phyloP scores from a whole-genome alignment of 306 rosid species.

The Cucurbita ficifolia region DNA sequence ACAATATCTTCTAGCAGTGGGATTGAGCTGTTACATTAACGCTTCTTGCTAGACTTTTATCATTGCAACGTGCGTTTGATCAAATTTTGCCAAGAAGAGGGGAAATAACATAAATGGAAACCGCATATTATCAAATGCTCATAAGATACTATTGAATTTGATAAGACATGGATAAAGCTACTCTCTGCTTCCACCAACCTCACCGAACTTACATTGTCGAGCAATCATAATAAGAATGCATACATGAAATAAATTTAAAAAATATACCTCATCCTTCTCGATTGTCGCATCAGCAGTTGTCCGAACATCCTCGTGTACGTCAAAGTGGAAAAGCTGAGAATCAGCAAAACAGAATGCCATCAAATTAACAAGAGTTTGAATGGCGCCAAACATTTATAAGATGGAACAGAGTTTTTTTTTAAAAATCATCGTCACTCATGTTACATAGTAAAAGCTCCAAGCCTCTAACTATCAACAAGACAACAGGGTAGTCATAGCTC shows the following conservation, averaged over 20 bases:
- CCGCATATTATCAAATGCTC: not conserved
- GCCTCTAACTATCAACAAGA: not conserved
- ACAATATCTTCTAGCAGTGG: too few species aligned
- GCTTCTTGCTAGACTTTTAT: not conserved
- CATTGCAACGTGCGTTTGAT: not conserved
- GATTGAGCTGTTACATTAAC: not conserved
- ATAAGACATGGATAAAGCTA: too few species aligned
- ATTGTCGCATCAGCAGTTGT: conserved; percentile 94
- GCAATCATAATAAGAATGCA: not conserved
- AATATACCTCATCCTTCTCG: conserved; percentile 87
- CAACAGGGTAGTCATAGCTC: not conserved
- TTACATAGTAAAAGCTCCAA: not conserved
- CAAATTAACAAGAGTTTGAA: not conserved
- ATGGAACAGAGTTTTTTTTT: not conserved
- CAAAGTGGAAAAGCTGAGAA: conserved; percentile 82
- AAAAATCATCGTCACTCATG: not conserved
- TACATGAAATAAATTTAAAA: not conserved
- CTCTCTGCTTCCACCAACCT: not conserved
- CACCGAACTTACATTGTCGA: not conserved
- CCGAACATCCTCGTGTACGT: conserved; percentile 88
- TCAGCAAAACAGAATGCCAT: not conserved
- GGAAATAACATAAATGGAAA: not conserved
- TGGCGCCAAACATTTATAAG: not conserved
- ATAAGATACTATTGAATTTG: too few species aligned
- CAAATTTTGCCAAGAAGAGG: not conserved